These are phyloP conservation scores for Entomortierella beljakovae DNA, from an alignment of 192 early-diverging fungal genomes.

Conservation along the genomic window DNA sequence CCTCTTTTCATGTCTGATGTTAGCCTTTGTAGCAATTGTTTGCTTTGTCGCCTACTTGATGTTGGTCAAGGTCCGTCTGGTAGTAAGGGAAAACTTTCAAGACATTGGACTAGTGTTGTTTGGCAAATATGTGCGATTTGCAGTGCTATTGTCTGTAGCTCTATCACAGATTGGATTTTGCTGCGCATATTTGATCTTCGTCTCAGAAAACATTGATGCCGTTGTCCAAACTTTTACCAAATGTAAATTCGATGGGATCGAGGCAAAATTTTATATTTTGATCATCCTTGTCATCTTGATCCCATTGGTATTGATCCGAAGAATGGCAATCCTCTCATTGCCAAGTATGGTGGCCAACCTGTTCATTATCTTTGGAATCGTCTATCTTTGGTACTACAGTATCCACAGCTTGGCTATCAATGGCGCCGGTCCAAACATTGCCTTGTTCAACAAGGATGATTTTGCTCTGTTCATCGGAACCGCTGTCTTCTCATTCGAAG, in stretches of 20 bases:
- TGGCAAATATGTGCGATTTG: slow-evolving; percentile 68
- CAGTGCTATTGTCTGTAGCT: slow-evolving; percentile 62
- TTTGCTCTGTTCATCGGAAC: slow-evolving; percentile 94
- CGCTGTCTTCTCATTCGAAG: slow-evolving; percentile 94
- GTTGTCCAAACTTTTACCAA: slow-evolving; percentile 78
- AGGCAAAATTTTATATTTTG: slow-evolving; percentile 68
- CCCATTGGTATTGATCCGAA: slow-evolving; percentile 89
- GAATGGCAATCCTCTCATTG: slow-evolving; percentile 87
- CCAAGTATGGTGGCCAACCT: slow-evolving; percentile 89
- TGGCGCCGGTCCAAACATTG: slow-evolving; percentile 68
- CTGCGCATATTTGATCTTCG: slow-evolving; percentile 92
- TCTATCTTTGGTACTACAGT: slow-evolving; percentile 84
- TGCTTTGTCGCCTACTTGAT: slow-evolving; percentile 74
- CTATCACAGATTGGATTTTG: slow-evolving; percentile 86
- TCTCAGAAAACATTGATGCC: slow-evolving; percentile 88
- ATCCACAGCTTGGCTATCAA: slow-evolving; percentile 73
- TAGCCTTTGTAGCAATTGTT: slow-evolving; percentile 70
- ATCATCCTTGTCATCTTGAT: slow-evolving; percentile 81
- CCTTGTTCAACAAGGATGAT: slow-evolving; percentile 75
- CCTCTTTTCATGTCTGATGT: slow-evolving; percentile 65
- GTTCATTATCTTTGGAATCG: slow-evolving; percentile 89
- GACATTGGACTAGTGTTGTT: slow-evolving; percentile 75
- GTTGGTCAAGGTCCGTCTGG: slow-evolving; percentile 70
- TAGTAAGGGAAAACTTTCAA: slow-evolving; percentile 72
- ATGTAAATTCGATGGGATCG: slow-evolving; percentile 70